These are phyloP conservation scores for Phialophora tarda DNA, from an alignment of 2,329 filamentous ascomycete species.

Conservation along the genomic window DNA sequence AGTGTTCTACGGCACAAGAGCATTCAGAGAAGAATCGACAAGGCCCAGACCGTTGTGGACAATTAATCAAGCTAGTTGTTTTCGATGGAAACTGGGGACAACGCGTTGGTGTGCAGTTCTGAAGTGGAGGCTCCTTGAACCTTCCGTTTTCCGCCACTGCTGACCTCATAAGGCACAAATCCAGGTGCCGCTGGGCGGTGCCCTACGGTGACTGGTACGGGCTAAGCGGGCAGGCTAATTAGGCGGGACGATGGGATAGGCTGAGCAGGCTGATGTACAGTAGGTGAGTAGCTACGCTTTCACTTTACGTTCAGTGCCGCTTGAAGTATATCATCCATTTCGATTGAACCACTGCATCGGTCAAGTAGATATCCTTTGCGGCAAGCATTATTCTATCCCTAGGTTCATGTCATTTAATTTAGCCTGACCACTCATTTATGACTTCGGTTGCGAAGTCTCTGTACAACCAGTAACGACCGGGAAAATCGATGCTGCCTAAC, in stretches of 20 bases:
- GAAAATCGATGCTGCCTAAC: constrained; percentile 10
- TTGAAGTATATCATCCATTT: not conserved
- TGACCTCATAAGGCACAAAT: constrained; percentile 2
- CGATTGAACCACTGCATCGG: not conserved
- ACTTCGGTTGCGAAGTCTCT: not conserved
- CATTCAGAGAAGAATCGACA: not conserved
- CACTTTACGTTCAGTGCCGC: not conserved
- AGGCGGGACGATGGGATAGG: not conserved
- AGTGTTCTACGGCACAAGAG: not conserved
- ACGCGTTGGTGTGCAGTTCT: not conserved
- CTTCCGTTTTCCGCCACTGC: not conserved
- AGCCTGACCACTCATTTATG: not conserved
- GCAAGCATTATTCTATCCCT: not conserved
- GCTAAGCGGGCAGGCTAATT: not conserved
- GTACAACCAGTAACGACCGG: not conserved
- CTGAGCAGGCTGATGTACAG: no score
- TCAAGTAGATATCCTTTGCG: not conserved
- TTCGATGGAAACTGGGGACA: not conserved
- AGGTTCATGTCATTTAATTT: not conserved
- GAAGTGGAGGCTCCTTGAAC: not conserved
- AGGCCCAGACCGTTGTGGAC: not conserved
- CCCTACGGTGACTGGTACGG: no score
- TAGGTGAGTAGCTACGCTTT: not conserved
- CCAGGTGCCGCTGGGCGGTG: not conserved
- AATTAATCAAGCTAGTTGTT: not conserved